Percentiles rank a stretch among this genome's conserved stretches.
These are phyloP conservation scores for Platismatia glauca DNA, from an alignment of 495 filamentous ascomycete genomes.

Conservation along the genomic window DNA sequence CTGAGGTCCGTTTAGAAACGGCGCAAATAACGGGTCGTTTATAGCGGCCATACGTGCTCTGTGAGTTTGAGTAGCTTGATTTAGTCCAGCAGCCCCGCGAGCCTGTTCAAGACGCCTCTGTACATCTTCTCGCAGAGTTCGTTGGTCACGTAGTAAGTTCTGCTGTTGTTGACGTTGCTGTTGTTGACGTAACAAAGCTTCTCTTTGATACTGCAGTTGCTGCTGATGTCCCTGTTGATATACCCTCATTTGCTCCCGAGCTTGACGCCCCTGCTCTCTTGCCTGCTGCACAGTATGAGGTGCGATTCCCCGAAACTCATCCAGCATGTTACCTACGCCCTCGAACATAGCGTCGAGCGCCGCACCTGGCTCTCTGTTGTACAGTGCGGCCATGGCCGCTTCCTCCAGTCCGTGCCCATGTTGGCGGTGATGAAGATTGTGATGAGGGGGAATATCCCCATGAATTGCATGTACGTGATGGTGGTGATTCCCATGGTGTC, in stretches of 20 bases:
- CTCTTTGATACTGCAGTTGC: background rate
- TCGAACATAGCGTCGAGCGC: background rate
- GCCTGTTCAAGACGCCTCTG: background rate
- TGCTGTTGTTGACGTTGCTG: background rate
- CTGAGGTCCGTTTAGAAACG: background rate
- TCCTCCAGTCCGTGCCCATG: background rate
- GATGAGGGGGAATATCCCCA: background rate
- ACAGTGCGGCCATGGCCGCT: background rate
- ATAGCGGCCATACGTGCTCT: background rate
- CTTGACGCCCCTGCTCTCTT: slow-evolving; percentile 1
- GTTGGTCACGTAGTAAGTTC: background rate
- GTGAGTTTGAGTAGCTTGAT: background rate
- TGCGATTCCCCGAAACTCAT: background rate
- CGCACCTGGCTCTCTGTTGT: background rate
- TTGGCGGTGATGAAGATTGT: background rate
- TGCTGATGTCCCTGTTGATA: background rate
- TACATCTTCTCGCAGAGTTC: background rate
- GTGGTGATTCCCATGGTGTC: background rate
- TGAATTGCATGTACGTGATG: too few species aligned
- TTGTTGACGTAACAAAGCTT: background rate
- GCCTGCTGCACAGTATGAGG: slow-evolving; percentile 1
- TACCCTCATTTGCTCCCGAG: background rate
- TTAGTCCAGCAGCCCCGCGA: background rate
- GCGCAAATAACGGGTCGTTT: background rate
- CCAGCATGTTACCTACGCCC: background rate